Conservation (phyloP, 306 rosid species). For the Neltuma alba region DNA sequence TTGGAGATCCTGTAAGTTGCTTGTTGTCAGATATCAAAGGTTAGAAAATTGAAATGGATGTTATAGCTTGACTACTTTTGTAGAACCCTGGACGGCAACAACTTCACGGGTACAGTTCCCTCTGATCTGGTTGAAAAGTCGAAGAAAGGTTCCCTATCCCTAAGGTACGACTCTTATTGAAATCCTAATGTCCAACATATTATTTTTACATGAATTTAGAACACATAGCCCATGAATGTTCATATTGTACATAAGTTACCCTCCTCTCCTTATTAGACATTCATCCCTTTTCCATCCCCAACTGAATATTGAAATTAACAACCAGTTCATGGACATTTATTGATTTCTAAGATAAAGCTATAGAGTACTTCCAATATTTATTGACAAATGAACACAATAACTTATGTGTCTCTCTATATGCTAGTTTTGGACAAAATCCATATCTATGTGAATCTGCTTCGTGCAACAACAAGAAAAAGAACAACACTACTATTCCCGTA, state of each 20-base stretch:
- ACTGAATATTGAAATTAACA: not conserved
- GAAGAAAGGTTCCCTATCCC: slow-evolving; percentile 20
- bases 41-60: not conserved
- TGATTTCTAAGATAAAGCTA: not conserved
- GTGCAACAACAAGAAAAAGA: slow-evolving; percentile 28
- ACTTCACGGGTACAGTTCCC: slow-evolving; percentile 46
- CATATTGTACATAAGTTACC: too few relatives aligned
- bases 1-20: slow-evolving; percentile 48
- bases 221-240: not conserved
- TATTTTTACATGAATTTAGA: not conserved
- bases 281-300: too few relatives aligned
- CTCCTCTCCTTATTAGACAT: too few relatives aligned
- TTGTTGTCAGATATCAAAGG: not conserved
- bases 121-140: slow-evolving; percentile 31
- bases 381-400: not conserved
- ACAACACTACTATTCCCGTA: slow-evolving; percentile 29
- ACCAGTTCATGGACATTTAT: not conserved
- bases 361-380: not conserved
- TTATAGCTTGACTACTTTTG: not conserved
- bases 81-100: slow-evolving; percentile 55
- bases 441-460: slow-evolving; percentile 33
- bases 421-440: slow-evolving; percentile 48
- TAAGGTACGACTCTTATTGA: slow-evolving; percentile 39
- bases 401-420: slow-evolving; percentile 11
- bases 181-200: not conserved